Conservation (phyloP, 2,329 filamentous ascomycete species). For the Trichothecium sympodiale region DNA sequence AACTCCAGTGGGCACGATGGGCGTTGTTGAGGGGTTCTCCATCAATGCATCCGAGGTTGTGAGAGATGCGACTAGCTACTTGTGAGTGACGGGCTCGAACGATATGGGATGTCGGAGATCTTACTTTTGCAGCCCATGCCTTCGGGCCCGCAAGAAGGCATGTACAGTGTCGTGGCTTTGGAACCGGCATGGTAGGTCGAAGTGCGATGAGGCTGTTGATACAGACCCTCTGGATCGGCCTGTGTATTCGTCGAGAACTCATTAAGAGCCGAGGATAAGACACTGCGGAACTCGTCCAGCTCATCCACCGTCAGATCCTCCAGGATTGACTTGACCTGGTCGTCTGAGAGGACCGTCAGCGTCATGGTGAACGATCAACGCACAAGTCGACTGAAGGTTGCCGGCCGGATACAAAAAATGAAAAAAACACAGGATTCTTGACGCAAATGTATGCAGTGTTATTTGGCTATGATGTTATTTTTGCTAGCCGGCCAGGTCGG, state of each 20-base stretch:
- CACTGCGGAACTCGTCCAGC: constrained; percentile 37
- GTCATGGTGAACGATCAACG: too few species aligned
- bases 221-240: constrained; percentile 26
- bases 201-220: constrained; percentile 45
- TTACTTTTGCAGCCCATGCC: constrained; percentile 59
- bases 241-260: constrained; percentile 50
- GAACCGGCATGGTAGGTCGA: constrained; percentile 34
- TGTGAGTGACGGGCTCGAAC: constrained; percentile 1
- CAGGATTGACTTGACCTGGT: constrained; percentile 42
- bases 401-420: too few species aligned
- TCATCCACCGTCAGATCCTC: constrained; percentile 41
- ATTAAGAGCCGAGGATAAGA: constrained; percentile 41
- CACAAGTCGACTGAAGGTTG: too few species aligned
- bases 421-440: too few species aligned
- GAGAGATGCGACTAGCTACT: constrained; percentile 49
- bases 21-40: constrained; percentile 13
- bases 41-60: constrained; percentile 26
- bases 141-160: constrained; percentile 55
- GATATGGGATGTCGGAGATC: constrained; percentile 3
- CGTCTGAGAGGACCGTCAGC: constrained; percentile 47
- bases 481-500: too few species aligned
- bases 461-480: too few species aligned
- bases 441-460: too few species aligned
- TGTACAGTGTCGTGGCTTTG: constrained; percentile 56
- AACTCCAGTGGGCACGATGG: constrained; percentile 48